Base-by-base conservation (phyloP, 345 rosid species). In the Garcia nutans region DNA sequence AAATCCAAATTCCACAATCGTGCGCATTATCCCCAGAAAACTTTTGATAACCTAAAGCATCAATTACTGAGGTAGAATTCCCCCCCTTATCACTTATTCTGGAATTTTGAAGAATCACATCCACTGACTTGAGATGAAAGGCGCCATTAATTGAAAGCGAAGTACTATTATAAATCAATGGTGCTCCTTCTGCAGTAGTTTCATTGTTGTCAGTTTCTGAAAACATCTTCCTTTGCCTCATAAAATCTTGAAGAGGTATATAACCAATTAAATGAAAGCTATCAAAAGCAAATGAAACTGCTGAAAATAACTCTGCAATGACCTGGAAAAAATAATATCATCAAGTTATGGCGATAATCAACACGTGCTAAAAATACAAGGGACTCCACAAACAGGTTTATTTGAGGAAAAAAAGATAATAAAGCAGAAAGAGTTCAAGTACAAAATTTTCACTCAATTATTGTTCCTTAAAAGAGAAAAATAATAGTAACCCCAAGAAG, bases 1-100 rank as follows among this genome's bases (percentile, higher is more conserved):
- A 86, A 74, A 85, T 74, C 96, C 92, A 86, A 49, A 91, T 77
- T 78, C 90, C 93, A 69, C 73, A 85, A 75, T 88, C 85, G 70
- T 75, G 81, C 3, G 78, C 67, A 74, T 65, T 65, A 78, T 76
- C 54, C 22, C 23, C 85, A 70, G 76, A 78, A 37, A 80, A 74
- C 74, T 76, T 77, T 68, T 79, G 79, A 71, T 50, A 50, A 72
- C 68, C 73, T n/a, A 62, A 52, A 77, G 80, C 82, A 78, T 85
- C 89, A 81, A 67, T 74, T 74, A 52, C 70, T 79, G 81, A 81
- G 52, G 56, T 74, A 52, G 52, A 57, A 78, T 67, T 73, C 70
- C 79, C 87, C 77, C 65, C 47, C 59, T 81, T 74, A 31, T 84
- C 78, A 37, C 75, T 75, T 66, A 44, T 82, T 78, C 81, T 84